Evolutionary conservation across 805 yeast species (phyloP).

Genomic region (Saccharomycopsis vini): DNA sequence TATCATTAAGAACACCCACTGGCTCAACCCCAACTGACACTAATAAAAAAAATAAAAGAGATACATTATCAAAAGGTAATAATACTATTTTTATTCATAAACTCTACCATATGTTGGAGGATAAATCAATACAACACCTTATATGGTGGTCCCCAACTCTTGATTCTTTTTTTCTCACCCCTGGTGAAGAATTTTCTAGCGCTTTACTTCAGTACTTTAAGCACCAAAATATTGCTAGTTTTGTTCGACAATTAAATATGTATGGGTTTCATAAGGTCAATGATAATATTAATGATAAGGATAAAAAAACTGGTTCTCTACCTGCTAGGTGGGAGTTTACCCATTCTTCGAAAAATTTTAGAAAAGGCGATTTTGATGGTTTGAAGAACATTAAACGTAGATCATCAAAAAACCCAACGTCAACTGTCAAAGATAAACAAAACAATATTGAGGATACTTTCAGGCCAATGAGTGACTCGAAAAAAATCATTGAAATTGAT

Average conservation of each 20-base stretch:
- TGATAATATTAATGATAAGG: slow-evolving; percentile 25
- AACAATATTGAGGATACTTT: slow-evolving; percentile 1
- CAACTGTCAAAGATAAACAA: background rate
- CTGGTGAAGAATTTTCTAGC: slow-evolving; percentile 80
- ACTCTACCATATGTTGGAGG: slow-evolving; percentile 85
- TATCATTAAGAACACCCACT: background rate
- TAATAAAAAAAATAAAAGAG: too few relatives aligned
- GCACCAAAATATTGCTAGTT: slow-evolving; percentile 73
- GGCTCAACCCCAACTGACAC: background rate
- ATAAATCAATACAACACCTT: slow-evolving; percentile 55
- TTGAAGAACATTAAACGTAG: slow-evolving; percentile 73
- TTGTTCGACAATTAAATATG: slow-evolving; percentile 73
- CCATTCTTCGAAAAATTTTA: slow-evolving; percentile 70
- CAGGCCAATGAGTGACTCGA: background rate
- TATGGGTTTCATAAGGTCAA: slow-evolving; percentile 74
- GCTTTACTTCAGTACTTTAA: slow-evolving; percentile 60
- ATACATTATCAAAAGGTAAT: background rate
- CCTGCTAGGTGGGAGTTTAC: slow-evolving; percentile 71
- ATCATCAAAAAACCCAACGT: slow-evolving; percentile 35
- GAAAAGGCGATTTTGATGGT: slow-evolving; percentile 72
- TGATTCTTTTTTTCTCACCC: slow-evolving; percentile 70
- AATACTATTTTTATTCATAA: slow-evolving; percentile 77
- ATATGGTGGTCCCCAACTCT: slow-evolving; percentile 77
- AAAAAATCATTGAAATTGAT: background rate
- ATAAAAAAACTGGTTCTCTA: slow-evolving; percentile 8